A percentile compares a stretch with the other conserved stretches of the same genome.
These are phyloP conservation scores for Bretschneidera sinensis DNA, from an alignment of 345 rosid genomes.

Conservation along the genomic window DNA sequence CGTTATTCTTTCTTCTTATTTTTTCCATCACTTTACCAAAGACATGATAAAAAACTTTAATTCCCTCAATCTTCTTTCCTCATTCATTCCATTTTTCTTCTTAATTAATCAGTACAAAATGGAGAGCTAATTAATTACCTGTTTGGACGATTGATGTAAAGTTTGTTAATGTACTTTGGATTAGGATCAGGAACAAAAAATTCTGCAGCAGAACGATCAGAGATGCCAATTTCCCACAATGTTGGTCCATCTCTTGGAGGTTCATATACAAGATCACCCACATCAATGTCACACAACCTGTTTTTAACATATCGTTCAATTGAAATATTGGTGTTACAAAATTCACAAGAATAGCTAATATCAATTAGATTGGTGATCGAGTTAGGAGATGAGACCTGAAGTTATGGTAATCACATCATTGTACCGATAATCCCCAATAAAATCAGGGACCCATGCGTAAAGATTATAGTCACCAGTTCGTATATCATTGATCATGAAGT, in stretches of 20 bases:
- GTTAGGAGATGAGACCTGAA: conserved; percentile 35
- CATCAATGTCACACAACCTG: conserved; percentile 52
- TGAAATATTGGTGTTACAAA: too few species aligned
- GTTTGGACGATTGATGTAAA: conserved; percentile 60
- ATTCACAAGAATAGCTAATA: background rate
- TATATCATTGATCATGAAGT: conserved; percentile 40
- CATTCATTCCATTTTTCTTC: too few species aligned
- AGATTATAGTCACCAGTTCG: conserved; percentile 57
- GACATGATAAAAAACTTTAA: too few species aligned
- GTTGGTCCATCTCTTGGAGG: conserved; percentile 85
- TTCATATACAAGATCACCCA: conserved; percentile 47
- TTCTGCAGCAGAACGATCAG: conserved; percentile 70
- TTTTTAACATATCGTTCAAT: background rate
- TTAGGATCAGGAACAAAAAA: conserved; percentile 76
- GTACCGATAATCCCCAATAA: conserved; percentile 61
- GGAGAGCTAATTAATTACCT: conserved; percentile 21
- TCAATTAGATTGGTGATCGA: too few species aligned
- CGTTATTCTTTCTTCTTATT: too few species aligned
- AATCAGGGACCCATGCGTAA: conserved; percentile 71
- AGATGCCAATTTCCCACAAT: conserved; percentile 84
- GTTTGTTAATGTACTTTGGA: conserved; percentile 53
- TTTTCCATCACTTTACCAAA: too few species aligned
- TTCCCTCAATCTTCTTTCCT: background rate
- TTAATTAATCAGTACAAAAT: background rate
- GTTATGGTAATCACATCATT: conserved; percentile 34